These are phyloP conservation scores for Candida saitoana DNA, from an alignment of 805 yeast species.

Conservation along the genomic window DNA sequence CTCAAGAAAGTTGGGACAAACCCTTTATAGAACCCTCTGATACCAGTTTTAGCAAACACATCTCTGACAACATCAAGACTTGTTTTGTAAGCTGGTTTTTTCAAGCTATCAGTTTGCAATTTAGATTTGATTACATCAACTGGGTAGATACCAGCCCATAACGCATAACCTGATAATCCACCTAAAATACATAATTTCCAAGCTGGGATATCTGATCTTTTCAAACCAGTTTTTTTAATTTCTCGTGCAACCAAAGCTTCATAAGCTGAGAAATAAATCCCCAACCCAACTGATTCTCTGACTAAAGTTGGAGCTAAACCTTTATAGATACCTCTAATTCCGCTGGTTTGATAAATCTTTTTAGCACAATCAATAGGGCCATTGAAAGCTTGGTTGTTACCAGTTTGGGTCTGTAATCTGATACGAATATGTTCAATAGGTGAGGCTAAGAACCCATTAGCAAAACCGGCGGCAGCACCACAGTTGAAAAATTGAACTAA, in stretches of 20 bases:
- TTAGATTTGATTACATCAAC: constrained; percentile 88
- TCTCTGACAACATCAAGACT: constrained; percentile 56
- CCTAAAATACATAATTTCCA: constrained; percentile 86
- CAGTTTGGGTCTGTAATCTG: constrained; percentile 84
- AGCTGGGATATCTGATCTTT: constrained; percentile 76
- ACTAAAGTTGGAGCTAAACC: constrained; percentile 80
- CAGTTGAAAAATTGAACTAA: constrained; percentile 69
- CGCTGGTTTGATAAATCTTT: constrained; percentile 52
- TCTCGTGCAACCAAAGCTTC: constrained; percentile 80
- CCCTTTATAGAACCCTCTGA: constrained; percentile 82
- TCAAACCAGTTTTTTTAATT: constrained; percentile 40
- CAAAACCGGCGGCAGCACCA: constrained; percentile 90
- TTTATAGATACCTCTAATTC: constrained; percentile 61
- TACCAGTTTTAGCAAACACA: constrained; percentile 56
- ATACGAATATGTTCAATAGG: constrained; percentile 96
- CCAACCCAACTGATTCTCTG: constrained; percentile 86
- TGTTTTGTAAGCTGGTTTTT: constrained; percentile 55
- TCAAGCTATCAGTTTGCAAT: constrained; percentile 63
- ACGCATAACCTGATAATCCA: constrained; percentile 83
- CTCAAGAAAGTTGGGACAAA: constrained; percentile 88
- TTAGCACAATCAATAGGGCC: constrained; percentile 76
- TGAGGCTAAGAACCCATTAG: constrained; percentile 82
- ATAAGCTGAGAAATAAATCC: constrained; percentile 82
- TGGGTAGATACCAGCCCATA: constrained; percentile 86
- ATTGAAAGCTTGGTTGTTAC: constrained; percentile 43